Conservation (phyloP, 768 basidiomycete genomes). For the Hericium erinaceus region DNA sequence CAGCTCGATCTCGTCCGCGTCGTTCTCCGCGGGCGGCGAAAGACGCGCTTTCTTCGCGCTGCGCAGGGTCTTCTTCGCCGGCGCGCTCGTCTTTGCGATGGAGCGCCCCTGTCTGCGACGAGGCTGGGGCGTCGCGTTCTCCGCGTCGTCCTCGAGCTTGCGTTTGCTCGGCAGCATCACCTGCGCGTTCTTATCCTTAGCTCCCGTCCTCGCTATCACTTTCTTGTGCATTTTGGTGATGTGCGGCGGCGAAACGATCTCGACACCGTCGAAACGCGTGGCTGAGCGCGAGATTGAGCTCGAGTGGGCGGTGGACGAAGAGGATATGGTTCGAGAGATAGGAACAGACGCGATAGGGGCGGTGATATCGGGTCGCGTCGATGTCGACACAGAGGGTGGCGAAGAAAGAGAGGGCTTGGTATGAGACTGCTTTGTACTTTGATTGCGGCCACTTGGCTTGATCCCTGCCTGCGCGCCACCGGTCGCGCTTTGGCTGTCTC, state of each 20-base stretch:
- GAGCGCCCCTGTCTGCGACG: neutral
- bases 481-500: neutral
- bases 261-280: neutral
- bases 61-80: neutral
- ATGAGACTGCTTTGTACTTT: neutral
- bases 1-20: slow-evolving; percentile 21
- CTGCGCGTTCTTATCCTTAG: neutral
- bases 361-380: neutral
- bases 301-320: neutral
- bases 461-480: neutral
- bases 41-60: slow-evolving; percentile 29
- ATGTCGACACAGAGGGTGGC: neutral
- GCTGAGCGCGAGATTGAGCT: neutral
- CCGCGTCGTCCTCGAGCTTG: slow-evolving; percentile 2
- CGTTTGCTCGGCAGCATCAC: slow-evolving; percentile 4
- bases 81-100: neutral
- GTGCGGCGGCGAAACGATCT: neutral
- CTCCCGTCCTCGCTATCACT: neutral
- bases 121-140: neutral
- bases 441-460: neutral
- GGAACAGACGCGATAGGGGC: neutral
- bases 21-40: slow-evolving; percentile 20
- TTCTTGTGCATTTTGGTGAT: neutral
- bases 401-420: neutral
- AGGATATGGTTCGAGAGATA: neutral